Evolutionary conservation across 306 rosid species (phyloP).

Genomic region (Pyrus pyrifolia): DNA sequence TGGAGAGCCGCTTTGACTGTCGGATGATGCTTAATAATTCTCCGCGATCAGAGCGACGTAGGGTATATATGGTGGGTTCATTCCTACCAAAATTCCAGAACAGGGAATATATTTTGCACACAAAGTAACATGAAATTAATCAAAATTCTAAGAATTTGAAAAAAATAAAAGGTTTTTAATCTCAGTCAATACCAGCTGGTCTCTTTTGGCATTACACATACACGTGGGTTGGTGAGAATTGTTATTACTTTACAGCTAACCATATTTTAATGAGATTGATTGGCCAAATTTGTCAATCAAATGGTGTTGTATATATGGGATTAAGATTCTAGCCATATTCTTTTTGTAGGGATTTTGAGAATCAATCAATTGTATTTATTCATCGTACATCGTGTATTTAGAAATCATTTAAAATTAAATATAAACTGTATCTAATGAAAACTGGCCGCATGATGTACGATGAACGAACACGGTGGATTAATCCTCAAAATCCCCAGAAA

Average conservation of each 20-base stretch:
- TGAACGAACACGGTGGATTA: too few species aligned
- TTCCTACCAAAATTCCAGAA: not conserved
- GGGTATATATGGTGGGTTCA: not conserved
- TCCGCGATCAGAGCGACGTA: not conserved
- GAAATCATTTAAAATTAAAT: too few species aligned
- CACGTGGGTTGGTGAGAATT: not conserved
- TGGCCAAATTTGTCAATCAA: not conserved
- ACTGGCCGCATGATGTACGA: too few species aligned
- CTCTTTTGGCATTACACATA: not conserved
- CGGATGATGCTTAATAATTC: not conserved
- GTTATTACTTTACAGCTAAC: not conserved
- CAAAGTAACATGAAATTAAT: not conserved
- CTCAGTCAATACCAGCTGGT: not conserved
- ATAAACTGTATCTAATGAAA: too few species aligned
- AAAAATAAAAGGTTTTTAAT: not conserved
- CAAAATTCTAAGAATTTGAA: not conserved
- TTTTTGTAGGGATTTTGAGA: too few species aligned
- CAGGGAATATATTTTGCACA: not conserved
- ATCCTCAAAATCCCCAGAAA: too few species aligned
- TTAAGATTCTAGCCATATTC: too few species aligned
- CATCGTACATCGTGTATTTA: too few species aligned
- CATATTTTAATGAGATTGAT: not conserved
- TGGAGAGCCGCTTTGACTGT: not conserved
- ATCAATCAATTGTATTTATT: too few species aligned
- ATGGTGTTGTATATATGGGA: not conserved